Evolutionary conservation across 2,329 filamentous ascomycete species (phyloP), one percentile per base, ranked within the genome.

Genomic region (Dothiorella sarmentorum): DNA sequence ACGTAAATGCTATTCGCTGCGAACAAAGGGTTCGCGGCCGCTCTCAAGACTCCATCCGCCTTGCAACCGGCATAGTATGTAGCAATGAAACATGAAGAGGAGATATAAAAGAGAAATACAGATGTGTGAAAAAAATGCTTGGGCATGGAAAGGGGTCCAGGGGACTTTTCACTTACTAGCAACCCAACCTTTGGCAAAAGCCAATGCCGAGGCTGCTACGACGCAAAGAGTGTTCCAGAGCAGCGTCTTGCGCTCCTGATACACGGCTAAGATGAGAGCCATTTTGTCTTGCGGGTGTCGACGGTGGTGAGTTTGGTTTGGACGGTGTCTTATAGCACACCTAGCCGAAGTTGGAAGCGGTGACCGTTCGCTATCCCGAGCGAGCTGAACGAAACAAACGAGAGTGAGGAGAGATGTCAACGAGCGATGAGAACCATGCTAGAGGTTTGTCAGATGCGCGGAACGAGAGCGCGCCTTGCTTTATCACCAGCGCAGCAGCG

Each of bases 221-320:
- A 26, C 22, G 5, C 26, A 33, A 17, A 37, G 18, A 22, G 27
- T 31, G n/a, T 22, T 49, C 47, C 49, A 47, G 18, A 59, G 49
- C 15, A 59, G 47, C 29, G 40, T 24, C 57, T 55, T 59, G 47
- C 47, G 47, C 31, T 59, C 47, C 18, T 24, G 29, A 20, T 59
- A 59, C n/a, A 59, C 57, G 5, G 57, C 38, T 9, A 59, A 24
- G n/a, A 31, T 20, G 7, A 53, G 37, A 11, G 49, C 47, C 57
- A 59, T 59, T 10, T 44, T 35, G 42, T 27, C 11, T 42, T n/a
- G 29, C 15, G 20, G 22, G 24, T 26, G 33, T n/a, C n/a, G 44
- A 17, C 31, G 11, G 20, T 6, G 27, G 17, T 11, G n/a, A 40
- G 38, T 13, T 27, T 13, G 27, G 20, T 22, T n/a, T 37, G 3